Conservation (phyloP, 2,329 filamentous ascomycete species). For the Colletotrichum incanum region DNA sequence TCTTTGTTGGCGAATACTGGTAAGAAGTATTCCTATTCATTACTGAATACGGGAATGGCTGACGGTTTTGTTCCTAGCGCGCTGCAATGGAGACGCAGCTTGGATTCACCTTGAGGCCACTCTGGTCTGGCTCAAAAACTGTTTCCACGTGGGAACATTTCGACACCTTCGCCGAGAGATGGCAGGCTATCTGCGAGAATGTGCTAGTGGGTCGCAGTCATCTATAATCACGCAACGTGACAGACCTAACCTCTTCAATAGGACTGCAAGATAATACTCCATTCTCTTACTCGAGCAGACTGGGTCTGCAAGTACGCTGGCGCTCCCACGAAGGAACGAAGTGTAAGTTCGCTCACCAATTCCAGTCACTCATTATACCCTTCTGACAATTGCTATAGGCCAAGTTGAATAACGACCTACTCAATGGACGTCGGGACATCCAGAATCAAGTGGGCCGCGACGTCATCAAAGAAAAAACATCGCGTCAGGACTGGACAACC, state of each 20-base stretch:
- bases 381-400: background rate
- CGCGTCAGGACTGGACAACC: background rate
- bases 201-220: background rate
- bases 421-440: conserved; percentile 16
- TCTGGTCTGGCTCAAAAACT: conserved; percentile 12
- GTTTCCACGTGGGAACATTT: background rate
- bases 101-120: conserved; percentile 1
- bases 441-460: conserved; percentile 35
- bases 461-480: conserved; percentile 11
- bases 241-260: background rate
- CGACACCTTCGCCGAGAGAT: conserved; percentile 15
- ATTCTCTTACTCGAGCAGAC: conserved; percentile 23
- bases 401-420: conserved; percentile 30
- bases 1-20: conserved; percentile 25
- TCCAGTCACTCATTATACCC: background rate
- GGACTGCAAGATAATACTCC: conserved; percentile 27
- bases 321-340: conserved; percentile 16
- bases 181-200: background rate
- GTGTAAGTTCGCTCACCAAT: background rate
- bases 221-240: too few species aligned
- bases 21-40: background rate
- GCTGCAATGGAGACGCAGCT: conserved; percentile 17
- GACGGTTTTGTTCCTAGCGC: background rate
- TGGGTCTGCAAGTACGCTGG: conserved; percentile 29
- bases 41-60: background rate